phyloP scores from a whole-genome alignment of 352 stramenopile genomes.

The Phytophthora aleatoria region DNA sequence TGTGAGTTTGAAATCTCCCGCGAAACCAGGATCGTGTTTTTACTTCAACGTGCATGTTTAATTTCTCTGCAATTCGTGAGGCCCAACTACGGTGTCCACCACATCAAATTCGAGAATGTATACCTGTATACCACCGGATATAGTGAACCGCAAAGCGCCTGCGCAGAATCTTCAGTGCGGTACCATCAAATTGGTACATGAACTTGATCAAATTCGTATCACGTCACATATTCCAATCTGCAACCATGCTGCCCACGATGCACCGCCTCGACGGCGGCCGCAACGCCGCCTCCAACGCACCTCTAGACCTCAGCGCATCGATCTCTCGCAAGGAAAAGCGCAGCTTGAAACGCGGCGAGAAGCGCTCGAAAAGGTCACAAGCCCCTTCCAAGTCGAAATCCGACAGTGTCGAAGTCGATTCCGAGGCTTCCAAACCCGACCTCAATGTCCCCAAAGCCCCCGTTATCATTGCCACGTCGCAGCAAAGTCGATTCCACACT shows the following conservation, averaged over 20 bases:
- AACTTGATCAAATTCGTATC: constrained; percentile 2
- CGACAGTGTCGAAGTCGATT: not conserved
- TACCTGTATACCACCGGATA: not conserved
- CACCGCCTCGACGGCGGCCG: constrained; percentile 35
- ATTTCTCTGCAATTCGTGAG: not conserved
- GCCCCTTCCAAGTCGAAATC: constrained; percentile 7
- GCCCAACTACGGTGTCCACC: too few relatives aligned
- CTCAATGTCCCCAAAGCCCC: constrained; percentile 9
- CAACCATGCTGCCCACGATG: constrained; percentile 47
- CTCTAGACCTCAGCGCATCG: constrained; percentile 27
- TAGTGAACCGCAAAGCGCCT: constrained; percentile 10
- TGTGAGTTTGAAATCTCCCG: constrained; percentile 26
- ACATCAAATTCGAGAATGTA: not conserved
- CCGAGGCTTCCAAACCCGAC: constrained; percentile 4
- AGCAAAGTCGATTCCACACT: constrained; percentile 70
- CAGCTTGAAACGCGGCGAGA: constrained; percentile 34
- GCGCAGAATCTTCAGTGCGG: constrained; percentile 21
- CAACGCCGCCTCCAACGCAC: constrained; percentile 32
- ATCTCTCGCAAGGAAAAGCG: constrained; percentile 60
- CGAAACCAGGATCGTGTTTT: constrained; percentile 24
- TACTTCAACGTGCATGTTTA: constrained; percentile 32
- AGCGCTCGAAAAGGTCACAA: constrained; percentile 24
- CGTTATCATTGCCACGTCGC: constrained; percentile 43
- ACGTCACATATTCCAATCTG: constrained; percentile 23
- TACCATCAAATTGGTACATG: constrained; percentile 7